Base-by-base conservation (phyloP, 106 monocot species). In the Apostasia ramifera region DNA sequence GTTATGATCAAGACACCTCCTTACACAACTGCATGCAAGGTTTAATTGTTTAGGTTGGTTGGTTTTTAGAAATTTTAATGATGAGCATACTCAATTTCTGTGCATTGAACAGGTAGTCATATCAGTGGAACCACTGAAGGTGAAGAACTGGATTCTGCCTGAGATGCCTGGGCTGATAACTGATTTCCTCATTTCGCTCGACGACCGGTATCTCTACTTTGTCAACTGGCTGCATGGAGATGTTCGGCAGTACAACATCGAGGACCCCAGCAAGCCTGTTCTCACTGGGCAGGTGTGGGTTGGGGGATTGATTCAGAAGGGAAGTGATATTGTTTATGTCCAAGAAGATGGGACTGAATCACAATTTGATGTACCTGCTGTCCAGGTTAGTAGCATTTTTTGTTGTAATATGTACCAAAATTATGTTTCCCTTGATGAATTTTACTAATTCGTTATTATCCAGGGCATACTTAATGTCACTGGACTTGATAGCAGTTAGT, bases 91-190 rank as follows among this genome's bases (percentile, higher is more conserved):
- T 1, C 8, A 6, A 4, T 6, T 26, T 44, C 13, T 8, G 4
- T 50, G 50, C 8, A 26, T 55, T 66, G 44, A 53, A n/a, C 50
- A 97, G 97, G 71, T 97, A 13, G 84, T 62, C 3, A 83, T 92
- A 79, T 73, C 79, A 11, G 87, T 92, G 67, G 40, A 84, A 69
- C 71, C 95, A 39, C 61, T 92, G 44, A 97, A 92, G 76, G 95
- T 97, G 61, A 77, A 75, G 67, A 97, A 89, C 82, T 97, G 95
- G 95, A 88, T 97, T 71, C 83, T 97, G 0, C 95, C 95, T 10
- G 86, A 97, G 75, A 97, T 97, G 95, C 95, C 95, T 14, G 92
- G 95, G 43, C 64, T 97, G 55, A 92, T 97, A 70, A 97, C 92
- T 15, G 92, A 97, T 66, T 97, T 97, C n/a, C 84, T 97, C 2